Base-by-base conservation (phyloP, 2,329 filamentous ascomycete species). In the Beauveria sp. region DNA sequence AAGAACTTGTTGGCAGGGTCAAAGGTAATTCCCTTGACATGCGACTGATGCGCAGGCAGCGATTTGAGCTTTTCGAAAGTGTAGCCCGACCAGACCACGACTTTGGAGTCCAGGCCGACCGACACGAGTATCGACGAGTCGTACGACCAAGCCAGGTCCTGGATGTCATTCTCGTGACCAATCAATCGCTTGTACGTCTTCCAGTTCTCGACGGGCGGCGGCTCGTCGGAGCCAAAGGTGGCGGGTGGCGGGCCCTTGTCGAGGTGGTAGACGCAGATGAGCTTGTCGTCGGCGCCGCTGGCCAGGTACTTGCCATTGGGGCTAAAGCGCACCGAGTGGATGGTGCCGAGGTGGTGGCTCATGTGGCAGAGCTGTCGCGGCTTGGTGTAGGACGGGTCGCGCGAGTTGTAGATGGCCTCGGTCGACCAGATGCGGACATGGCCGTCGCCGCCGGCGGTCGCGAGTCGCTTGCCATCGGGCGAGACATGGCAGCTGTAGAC, bases 1-100 rank as follows among this genome's bases (percentile, higher is more conserved):
- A 99, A 99, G 79, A 96, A 99, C 73, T 98, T 99, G 79, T 98
- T 98, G 48, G 95, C 95, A 0, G 95, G 95, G 72, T 99, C 95
- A 71, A 99, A 99, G 0, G 93, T 96, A 69, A 99, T 96, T 65
- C 96, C 95, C 74, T 99, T 99, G 77, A 99, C 95, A 73, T 98
- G 96, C 73, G 92, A 97, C 73, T 96, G 91, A 75, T 99, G 95
- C 63, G 93, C 88, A 2, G 92, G 87, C 5, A 99, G 79, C 3
- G 91, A 93, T 82, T 98, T 98, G 67, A 99, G 83, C 77, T 96
- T 98, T 77, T 99, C 95, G 68, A 99, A 99, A 0, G 93, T 98
- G 75, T 96, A 89, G 1, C 95, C 96, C 1, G 93, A 98, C 95
- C 95, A 99, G 24, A 99, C 89, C 10, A 99, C 95, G 16, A 99